A percentile compares a stretch with the other conserved stretches of the same genome.
Conservation (phyloP, 805 yeast species). For the Isabelozyma gotoi region DNA sequence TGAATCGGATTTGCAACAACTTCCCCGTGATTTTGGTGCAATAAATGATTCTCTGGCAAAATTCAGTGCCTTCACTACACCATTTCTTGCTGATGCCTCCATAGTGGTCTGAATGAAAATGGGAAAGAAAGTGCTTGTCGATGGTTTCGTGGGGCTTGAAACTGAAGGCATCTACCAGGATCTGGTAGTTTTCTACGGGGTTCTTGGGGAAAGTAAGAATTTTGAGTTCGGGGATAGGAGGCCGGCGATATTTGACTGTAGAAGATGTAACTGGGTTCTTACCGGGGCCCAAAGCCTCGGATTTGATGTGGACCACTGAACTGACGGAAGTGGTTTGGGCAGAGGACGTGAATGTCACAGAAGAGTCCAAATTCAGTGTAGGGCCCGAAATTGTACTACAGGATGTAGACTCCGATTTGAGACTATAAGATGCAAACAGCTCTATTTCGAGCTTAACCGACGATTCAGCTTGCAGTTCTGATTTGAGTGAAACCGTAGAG, state of each 20-base stretch:
- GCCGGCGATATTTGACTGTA: constrained; percentile 13
- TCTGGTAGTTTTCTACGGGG: constrained; percentile 27
- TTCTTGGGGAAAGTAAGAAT: constrained; percentile 40
- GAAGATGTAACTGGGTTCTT: constrained; percentile 13
- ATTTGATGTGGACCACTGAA: too few relatives aligned
- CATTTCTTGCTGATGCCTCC: constrained; percentile 80
- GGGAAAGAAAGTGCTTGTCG: constrained; percentile 62
- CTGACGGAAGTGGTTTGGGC: not conserved
- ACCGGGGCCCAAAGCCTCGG: not conserved
- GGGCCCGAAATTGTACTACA: too few relatives aligned
- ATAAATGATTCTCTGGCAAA: constrained; percentile 47
- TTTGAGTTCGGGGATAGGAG: constrained; percentile 55
- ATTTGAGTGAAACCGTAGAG: too few relatives aligned
- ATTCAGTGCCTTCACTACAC: constrained; percentile 39
- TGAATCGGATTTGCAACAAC: constrained; percentile 53
- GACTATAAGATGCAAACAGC: too few relatives aligned
- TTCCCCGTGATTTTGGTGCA: constrained; percentile 71
- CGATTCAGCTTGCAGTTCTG: too few relatives aligned
- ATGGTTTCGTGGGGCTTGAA: constrained; percentile 47
- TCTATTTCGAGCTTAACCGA: too few relatives aligned
- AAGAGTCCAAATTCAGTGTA: too few relatives aligned
- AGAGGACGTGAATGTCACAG: not conserved
- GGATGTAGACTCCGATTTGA: too few relatives aligned
- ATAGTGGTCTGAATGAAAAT: constrained; percentile 94
- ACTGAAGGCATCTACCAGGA: constrained; percentile 67